Evolutionary conservation across 164 flowering plant genomes (phyloP), one percentile per base, ranked within the genome.

Genomic region (Euptelea pleiosperma): DNA sequence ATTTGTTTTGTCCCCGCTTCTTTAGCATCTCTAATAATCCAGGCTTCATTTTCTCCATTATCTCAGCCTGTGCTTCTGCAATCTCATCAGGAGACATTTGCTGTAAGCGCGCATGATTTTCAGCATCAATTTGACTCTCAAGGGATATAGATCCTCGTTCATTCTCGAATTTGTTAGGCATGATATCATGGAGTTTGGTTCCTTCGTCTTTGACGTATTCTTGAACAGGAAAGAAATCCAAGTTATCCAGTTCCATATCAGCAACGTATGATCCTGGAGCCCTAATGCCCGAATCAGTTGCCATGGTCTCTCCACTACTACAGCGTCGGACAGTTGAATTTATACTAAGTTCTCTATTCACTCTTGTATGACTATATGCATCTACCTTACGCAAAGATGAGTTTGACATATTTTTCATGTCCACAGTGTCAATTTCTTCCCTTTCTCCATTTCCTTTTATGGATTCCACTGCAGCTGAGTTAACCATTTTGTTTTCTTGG

Each of bases 41-140:
- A 50, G 99, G 91, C 37, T 72, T 63, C 70, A 94, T 62, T 82
- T 75, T 88, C 51, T 74, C 78, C 85, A 74, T 76, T 71, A 94
- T 74, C 75, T 88, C 97, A 63, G 81, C 75, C 61, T 73, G 90
- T 31, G 91, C 95, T 75, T 86, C 81, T 24, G 82, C 83, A 64
- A 94, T 86, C 70, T 91, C 95, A 25, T 77, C 83, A 19, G 73
- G 54, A 30, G 96, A 82, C 99, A 91, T 91, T 52, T 62, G 62
- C 42, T 74, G 69, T 37, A 94, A 61, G 30, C 69, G 70, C 15
- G 84, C 79, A 45, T 65, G 74, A 62, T 88, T 94, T 69, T 91
- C 99, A 35, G 82, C 86, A 78, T 94, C 96, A 74, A 94, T 94
- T 65, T 93, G 81, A 74, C 69, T 69, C 73, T 79, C 79, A 48